Evolutionary conservation across 768 basidiomycete genomes (phyloP), one percentile per base, ranked within the genome.

Genomic region (Lactifluus volemus): DNA sequence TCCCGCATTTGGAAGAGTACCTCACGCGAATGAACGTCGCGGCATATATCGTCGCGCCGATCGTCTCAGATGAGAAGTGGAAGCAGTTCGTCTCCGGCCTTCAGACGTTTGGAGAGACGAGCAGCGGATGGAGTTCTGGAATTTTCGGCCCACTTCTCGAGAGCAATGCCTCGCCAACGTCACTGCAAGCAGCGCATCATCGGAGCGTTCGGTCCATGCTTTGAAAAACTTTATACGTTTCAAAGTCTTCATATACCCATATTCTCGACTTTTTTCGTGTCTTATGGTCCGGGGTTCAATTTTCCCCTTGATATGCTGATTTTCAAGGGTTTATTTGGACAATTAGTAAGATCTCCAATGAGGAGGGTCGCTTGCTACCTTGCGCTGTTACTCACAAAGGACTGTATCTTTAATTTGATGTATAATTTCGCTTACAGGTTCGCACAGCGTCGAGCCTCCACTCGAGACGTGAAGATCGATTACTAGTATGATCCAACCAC

Each of bases 11-110:
- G 7, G 68, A 66, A 3, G 63, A 60, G 19, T 63, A 54, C 30
- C 59, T 70, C 25, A 49, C 25, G 21, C 36, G 54, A 36, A 61
- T 54, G 49, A 61, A 57, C 5, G 62, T 61, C 14, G 59, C 30
- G 47, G 57, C 53, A 1, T 70, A 68, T 53, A 25, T 61, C 6
- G 11, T 19, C 2, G 63, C 65, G 7, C 68, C 68, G 29, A 70
- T 70, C 3, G 50, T 66, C n/a, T 60, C 59, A 8, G 61, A 67
- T 12, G 63, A 62, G 52, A 55, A 12, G 21, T 70, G 68, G 68
- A 50, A 52, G 1, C n/a, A 17, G 7, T 57, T 61, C 14, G 17
- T 61, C 4, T 50, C 17, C 4, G 17, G n/a, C 4, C n/a, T 61
- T 17, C 38, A 52, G 38, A 30, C 32, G 17, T 61, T 61, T 12